These are phyloP conservation scores for Aspergillus saccharolyticus DNA, from an alignment of 495 filamentous ascomycete genomes.

Conservation along the genomic window DNA sequence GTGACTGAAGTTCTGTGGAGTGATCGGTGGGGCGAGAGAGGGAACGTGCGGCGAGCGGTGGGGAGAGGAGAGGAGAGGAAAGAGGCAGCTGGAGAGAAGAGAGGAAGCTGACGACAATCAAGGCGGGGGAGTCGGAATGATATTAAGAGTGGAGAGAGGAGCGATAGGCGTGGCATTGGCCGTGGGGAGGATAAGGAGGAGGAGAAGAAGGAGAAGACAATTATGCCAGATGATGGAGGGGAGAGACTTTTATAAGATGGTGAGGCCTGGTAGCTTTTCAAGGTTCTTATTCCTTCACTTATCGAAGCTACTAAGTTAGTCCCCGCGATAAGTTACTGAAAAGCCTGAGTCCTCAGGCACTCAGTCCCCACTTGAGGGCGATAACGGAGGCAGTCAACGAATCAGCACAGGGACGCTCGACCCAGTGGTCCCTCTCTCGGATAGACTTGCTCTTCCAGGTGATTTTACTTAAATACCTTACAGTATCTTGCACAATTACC, in stretches of 20 bases:
- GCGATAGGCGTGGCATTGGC: not conserved
- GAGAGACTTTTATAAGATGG: not conserved
- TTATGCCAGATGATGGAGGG: not conserved
- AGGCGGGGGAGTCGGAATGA: slow-evolving; percentile 3
- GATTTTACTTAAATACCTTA: not conserved
- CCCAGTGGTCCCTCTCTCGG: slow-evolving; percentile 20
- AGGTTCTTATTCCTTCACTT: not conserved
- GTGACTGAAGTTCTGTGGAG: slow-evolving; percentile 28
- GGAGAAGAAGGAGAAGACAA: not conserved
- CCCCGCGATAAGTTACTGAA: slow-evolving; percentile 2
- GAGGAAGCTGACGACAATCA: slow-evolving; percentile 7
- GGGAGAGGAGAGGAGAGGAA: slow-evolving; percentile 2
- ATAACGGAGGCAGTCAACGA: slow-evolving; percentile 1
- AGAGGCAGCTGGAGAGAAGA: slow-evolving; percentile 10
- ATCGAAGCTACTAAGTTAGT: slow-evolving; percentile 1
- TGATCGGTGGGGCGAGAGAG: slow-evolving; percentile 8
- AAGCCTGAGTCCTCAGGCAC: not conserved
- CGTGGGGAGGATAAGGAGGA: not conserved
- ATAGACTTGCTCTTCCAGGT: slow-evolving; percentile 32
- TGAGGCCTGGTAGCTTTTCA: not conserved
- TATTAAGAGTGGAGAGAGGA: slow-evolving; percentile 6
- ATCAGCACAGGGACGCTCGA: not conserved
- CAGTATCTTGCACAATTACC: no score
- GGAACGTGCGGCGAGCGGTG: not conserved
- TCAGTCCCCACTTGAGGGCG: not conserved